phyloP scores from a whole-genome alignment of 2,329 filamentous ascomycete species.

The Pyricularia sp. region DNA sequence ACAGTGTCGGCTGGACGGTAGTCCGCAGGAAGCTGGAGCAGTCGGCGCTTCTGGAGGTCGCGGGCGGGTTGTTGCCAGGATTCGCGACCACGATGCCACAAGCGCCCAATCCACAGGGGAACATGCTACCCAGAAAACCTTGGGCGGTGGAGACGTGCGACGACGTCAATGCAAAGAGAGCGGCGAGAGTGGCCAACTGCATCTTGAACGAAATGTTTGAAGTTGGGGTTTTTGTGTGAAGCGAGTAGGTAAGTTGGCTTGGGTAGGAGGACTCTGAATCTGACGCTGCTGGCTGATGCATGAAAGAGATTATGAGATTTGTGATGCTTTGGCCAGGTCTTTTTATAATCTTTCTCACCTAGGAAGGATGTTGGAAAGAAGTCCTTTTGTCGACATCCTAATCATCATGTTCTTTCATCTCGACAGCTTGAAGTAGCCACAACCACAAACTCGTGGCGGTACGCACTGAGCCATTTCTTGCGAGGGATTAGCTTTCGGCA shows the following conservation, averaged over 20 bases:
- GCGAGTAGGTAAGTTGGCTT: background rate
- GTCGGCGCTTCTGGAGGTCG: background rate
- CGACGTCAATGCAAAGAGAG: background rate
- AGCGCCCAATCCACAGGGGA: background rate
- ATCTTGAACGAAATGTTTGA: background rate
- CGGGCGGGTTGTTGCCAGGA: background rate
- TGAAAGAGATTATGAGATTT: background rate
- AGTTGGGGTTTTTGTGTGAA: background rate
- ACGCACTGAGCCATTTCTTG: background rate
- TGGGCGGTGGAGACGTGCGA: background rate
- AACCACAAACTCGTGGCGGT: background rate
- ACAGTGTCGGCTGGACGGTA: conserved; percentile 1
- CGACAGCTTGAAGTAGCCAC: background rate
- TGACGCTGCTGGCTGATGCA: background rate
- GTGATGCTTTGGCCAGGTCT: background rate
- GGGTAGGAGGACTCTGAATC: background rate
- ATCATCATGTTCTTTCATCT: background rate
- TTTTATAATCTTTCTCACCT: background rate
- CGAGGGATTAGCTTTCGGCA: background rate
- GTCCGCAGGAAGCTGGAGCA: conserved; percentile 3
- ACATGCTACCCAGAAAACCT: background rate
- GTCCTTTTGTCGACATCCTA: background rate
- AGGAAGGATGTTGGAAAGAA: background rate
- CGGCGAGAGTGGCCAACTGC: background rate
- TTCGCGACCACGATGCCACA: background rate